Conservation (phyloP, 1,139 yeast species). For the Candida sojae region DNA sequence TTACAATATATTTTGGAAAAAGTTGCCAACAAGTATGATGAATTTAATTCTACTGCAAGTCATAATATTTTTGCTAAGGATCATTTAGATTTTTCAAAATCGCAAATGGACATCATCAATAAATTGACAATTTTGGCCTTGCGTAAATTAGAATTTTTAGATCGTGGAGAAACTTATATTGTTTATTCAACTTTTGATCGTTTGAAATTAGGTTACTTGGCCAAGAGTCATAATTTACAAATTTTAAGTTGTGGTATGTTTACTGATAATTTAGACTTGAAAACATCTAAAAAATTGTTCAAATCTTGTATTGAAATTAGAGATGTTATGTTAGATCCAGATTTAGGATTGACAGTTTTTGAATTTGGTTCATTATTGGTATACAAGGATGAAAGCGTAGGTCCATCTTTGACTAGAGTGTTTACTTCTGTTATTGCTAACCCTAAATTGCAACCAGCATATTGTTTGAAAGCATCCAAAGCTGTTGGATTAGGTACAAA, state of each 20-base stretch:
- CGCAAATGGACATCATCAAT: conserved; percentile 30
- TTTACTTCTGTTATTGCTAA: conserved; percentile 52
- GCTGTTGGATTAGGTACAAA: conserved; percentile 48
- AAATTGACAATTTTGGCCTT: conserved; percentile 35
- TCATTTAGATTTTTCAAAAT: conserved; percentile 24
- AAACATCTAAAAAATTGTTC: conserved; percentile 35
- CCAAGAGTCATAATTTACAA: conserved; percentile 42
- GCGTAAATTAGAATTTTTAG: conserved; percentile 44
- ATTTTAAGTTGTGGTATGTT: conserved; percentile 47
- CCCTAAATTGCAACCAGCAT: conserved; percentile 33
- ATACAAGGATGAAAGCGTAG: conserved; percentile 45
- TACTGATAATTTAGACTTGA: conserved; percentile 38
- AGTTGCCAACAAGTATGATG: conserved; percentile 24
- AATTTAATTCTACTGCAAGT: conserved; percentile 10
- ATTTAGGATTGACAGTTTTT: conserved; percentile 50
- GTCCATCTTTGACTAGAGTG: conserved; percentile 48
- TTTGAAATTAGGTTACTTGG: conserved; percentile 42
- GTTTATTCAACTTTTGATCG: conserved; percentile 44
- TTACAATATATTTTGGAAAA: conserved; percentile 31
- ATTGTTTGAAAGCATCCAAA: conserved; percentile 38
- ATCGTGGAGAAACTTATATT: conserved; percentile 46
- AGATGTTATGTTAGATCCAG: conserved; percentile 45
- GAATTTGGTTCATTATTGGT: conserved; percentile 59
- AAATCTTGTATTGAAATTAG: conserved; percentile 41
- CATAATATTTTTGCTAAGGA: conserved; percentile 9